Evolutionary conservation across 345 rosid genomes (phyloP), one percentile per base, ranked within the genome.

Genomic region (Erysimum cheiranthoides): DNA sequence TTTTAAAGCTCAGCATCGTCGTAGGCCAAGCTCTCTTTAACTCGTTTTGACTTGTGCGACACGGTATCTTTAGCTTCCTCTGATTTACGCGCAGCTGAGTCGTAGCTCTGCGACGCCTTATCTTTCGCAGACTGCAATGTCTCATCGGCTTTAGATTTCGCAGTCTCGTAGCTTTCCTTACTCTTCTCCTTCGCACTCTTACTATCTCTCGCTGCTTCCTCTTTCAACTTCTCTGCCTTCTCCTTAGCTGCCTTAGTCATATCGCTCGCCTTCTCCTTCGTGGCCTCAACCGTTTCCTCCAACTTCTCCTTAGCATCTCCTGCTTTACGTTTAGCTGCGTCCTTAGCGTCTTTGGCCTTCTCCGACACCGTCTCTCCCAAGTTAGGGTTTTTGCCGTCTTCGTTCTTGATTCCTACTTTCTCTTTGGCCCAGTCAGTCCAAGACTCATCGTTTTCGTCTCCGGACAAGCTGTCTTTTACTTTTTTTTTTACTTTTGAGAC

Each of bases 41-140:
- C n/a, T n/a, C n/a, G n/a, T n/a, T n/a, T n/a, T n/a, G n/a, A n/a
- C n/a, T n/a, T n/a, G n/a, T n/a, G n/a, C n/a, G n/a, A n/a, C n/a
- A n/a, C n/a, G n/a, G n/a, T n/a, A n/a, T n/a, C n/a, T n/a, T n/a
- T n/a, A n/a, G n/a, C n/a, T n/a, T n/a, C n/a, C n/a, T n/a, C n/a
- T n/a, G n/a, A n/a, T n/a, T n/a, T n/a, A n/a, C n/a, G n/a, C n/a
- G n/a, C n/a, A n/a, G n/a, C n/a, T n/a, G n/a, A n/a, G n/a, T n/a
- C n/a, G n/a, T n/a, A n/a, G n/a, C n/a, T n/a, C n/a, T n/a, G n/a
- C n/a, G 78, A 66, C 3, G 65, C 69, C 13, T 60, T 54, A 5
- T 80, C 87, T 35, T 78, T 82, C 0, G 83, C 80, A 4, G 70
- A 77, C 16, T 81, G 51, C 0, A 70, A 40, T 5, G 68, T 81